These are phyloP conservation scores for Erucastrum elatum DNA, from an alignment of 345 rosid species.

Conservation along the genomic window DNA sequence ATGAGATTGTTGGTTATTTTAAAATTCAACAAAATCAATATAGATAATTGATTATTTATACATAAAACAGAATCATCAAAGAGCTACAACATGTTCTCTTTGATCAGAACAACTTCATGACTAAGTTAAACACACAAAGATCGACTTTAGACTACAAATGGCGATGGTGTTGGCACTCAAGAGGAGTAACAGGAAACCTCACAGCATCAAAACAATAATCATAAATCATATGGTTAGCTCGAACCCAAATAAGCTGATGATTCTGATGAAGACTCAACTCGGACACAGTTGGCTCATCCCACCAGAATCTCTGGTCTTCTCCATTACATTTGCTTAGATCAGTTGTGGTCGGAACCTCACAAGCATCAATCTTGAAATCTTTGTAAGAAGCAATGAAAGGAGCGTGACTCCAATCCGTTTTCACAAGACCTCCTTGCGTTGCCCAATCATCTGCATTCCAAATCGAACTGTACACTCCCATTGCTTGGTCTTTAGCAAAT, in stretches of 20 bases:
- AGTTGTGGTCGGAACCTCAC: conserved; percentile 58
- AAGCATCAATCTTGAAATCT: conserved; percentile 78
- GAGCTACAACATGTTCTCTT: conserved; percentile 38
- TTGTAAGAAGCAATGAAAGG: conserved; percentile 88
- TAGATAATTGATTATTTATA: conserved; percentile 34
- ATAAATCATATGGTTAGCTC: conserved; percentile 85
- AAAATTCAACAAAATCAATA: neutral
- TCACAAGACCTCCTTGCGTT: conserved; percentile 90
- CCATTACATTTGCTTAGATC: conserved; percentile 55
- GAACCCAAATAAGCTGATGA: conserved; percentile 95
- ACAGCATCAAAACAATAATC: conserved; percentile 78
- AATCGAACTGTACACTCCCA: conserved; percentile 97
- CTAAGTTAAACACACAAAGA: neutral
- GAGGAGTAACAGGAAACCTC: conserved; percentile 77
- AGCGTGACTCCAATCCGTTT: conserved; percentile 96
- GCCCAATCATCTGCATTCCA: conserved; percentile 99
- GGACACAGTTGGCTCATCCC: conserved; percentile 83
- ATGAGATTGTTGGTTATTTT: neutral
- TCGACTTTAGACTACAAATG: conserved; percentile 45
- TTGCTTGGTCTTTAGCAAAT: conserved; percentile 87
- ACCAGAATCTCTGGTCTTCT: conserved; percentile 71
- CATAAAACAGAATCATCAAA: conserved; percentile 34
- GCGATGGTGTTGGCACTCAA: conserved; percentile 89
- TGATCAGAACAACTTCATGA: neutral
- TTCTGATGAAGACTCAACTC: conserved; percentile 81